Base-by-base conservation (phyloP, 2,329 filamentous ascomycete species). In the Macroventuria anomochaeta region DNA sequence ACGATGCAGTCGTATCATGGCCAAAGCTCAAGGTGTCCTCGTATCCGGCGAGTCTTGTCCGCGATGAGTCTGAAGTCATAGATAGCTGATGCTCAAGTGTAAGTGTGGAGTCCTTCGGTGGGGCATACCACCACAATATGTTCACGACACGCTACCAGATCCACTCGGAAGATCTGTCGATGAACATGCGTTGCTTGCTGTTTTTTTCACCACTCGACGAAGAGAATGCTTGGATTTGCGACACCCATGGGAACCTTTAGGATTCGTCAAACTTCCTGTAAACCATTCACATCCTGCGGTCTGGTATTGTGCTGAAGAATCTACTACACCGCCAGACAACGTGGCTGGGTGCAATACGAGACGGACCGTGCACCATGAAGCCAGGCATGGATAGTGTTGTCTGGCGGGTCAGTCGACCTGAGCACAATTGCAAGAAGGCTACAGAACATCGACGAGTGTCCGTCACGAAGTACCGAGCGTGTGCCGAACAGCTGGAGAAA, bases 281-380 rank as follows among this genome's bases (percentile, higher is more conserved):
- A 5, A 21, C 11, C 20, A 6, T 38, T 11, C 15, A n/a, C 5
- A 13, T 11, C 7, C 13, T 6, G 13, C 21, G 15, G 20, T 15
- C 1, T 38, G 11, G 4, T 15, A n/a, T 12, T 5, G 15, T 23
- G 12, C 18, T 11, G 29, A 33, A 23, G 7, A 8, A 11, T 37
- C 7, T n/a, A n/a, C 17, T 33, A 46, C 34, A 52, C 41, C 40
- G 48, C 34, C 29, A 12, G 36, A 12, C 21, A 12, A 17, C 29
- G 41, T 21, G 28, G 48, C 41, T 46, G 36, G 48, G 29, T 7
- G 23, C 15, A 18, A 51, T 40, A 52, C 48, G 39, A 46, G 46
- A 46, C 11, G 34, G 42, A 12, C 29, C 37, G 46, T 39, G 52
- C 52, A 26, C 13, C 7, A 31, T 33, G 17, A 26, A 12, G 2